phyloP scores from a whole-genome alignment of 495 filamentous ascomycete species.

The Penicillium atrosanguineum region DNA sequence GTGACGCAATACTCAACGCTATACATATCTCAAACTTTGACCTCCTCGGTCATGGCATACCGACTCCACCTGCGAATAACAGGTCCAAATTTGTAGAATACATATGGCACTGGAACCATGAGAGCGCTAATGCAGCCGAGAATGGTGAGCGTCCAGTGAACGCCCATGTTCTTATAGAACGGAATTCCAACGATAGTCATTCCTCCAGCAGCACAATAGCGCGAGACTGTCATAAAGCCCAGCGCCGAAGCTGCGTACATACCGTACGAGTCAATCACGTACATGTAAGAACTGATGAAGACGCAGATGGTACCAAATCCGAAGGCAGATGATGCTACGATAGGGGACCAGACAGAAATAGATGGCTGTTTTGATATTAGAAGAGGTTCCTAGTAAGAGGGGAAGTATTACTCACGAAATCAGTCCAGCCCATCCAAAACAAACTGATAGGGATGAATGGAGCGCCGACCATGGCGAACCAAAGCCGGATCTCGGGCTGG shows the following conservation, averaged over 20 bases:
- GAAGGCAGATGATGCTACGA: conserved; percentile 48
- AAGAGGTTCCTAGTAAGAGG: background rate
- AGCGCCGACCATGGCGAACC: conserved; percentile 57
- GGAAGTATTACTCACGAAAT: conserved; percentile 22
- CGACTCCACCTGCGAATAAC: conserved; percentile 45
- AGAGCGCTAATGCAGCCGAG: conserved; percentile 48
- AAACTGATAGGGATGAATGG: conserved; percentile 53
- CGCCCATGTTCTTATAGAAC: conserved; percentile 53
- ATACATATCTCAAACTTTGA: background rate
- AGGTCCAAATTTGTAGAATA: conserved; percentile 50
- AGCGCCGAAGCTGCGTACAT: conserved; percentile 43
- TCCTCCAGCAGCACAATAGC: conserved; percentile 51
- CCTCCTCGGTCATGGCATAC: conserved; percentile 34
- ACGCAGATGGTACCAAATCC: conserved; percentile 54
- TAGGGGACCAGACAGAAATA: conserved; percentile 55
- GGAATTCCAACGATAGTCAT: conserved; percentile 50
- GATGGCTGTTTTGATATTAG: conserved; percentile 9
- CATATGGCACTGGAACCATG: conserved; percentile 53
- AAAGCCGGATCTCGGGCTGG: conserved; percentile 53
- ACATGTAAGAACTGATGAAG: conserved; percentile 53
- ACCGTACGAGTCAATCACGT: conserved; percentile 56
- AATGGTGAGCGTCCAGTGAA: conserved; percentile 57
- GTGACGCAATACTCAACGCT: background rate
- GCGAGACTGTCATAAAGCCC: conserved; percentile 47
- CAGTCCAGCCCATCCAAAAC: conserved; percentile 65